Evolutionary conservation across 2,329 filamentous ascomycete genomes (phyloP), one percentile per base, ranked within the genome.

Genomic region (Metarhizium anisopliae): DNA sequence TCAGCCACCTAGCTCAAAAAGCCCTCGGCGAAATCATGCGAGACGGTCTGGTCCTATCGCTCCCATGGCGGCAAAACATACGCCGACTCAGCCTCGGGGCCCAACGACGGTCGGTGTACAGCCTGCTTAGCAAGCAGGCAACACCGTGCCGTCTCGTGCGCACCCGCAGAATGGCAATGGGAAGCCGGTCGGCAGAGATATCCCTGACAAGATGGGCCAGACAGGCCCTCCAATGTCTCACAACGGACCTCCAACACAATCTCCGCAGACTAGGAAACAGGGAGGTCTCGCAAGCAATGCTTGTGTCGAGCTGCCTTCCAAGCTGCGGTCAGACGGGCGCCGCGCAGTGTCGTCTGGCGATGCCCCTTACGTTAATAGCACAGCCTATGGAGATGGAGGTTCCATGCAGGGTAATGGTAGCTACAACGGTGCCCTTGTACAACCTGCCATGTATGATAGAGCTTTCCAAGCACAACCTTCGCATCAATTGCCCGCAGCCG

Each of bases 121-220:
- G 53, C 52, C 59, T 63, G 62, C 53, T 18, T 61, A 61, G 59
- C 50, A 58, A 29, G 25, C 59, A 59, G 62, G 47, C 47, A 32
- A 51, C 49, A 50, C 52, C 56, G 53, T 49, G 42, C 42, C 36
- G 38, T n/a, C 35, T 49, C 13, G 50, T 58, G 40, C 18, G 5
- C 30, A 29, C n/a, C 47, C 20, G 29, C n/a, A 20, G 47, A 29
- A 20, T 32, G 38, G 13, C 3, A 54, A 16, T 38, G 38, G 29
- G 47, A 47, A 20, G 20, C 16, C 3, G 10, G 10, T 6, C 47
- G 42, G 18, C 16, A 20, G 42, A 45, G 0, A 45, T 5, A 45
- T 35, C 10, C 32, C 42, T 20, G 42, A 45, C 6, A 20, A 18
- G 18, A 20, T 20, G 42, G 42, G n/a, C 4, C 8, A 20, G 6